Conservation (phyloP, 805 yeast species). For the Alloascoidea africana region DNA sequence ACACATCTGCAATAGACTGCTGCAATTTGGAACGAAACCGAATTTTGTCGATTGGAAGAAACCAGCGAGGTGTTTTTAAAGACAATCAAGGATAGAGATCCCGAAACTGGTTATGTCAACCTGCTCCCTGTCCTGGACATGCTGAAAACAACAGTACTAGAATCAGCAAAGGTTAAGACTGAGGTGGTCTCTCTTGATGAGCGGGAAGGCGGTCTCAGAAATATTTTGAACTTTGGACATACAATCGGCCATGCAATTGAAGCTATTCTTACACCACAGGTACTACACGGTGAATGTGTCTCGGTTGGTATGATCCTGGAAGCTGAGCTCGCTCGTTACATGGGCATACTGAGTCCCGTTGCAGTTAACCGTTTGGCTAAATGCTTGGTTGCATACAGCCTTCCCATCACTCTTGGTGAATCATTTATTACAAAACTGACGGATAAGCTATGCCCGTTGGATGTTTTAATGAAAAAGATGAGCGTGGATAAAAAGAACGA, state of each 20-base stretch:
- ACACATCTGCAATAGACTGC: conserved; percentile 47
- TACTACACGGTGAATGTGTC: conserved; percentile 98
- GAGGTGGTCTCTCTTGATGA: conserved; percentile 89
- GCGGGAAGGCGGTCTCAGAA: conserved; percentile 88
- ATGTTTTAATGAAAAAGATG: conserved; percentile 67
- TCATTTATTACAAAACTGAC: conserved; percentile 50
- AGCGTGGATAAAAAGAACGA: conserved; percentile 93
- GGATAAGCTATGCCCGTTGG: conserved; percentile 63
- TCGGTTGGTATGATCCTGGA: conserved; percentile 90
- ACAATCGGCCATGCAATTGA: conserved; percentile 97
- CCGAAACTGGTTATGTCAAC: conserved; percentile 35
- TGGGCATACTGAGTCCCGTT: conserved; percentile 79
- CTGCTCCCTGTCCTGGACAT: conserved; percentile 57
- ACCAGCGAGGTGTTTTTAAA: conserved; percentile 56
- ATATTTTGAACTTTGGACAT: conserved; percentile 89
- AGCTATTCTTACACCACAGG: conserved; percentile 93
- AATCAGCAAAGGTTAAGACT: conserved; percentile 83
- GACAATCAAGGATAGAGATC: conserved; percentile 37
- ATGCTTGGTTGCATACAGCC: conserved; percentile 70
- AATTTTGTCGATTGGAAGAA: conserved; percentile 71
- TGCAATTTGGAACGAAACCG: conserved; percentile 89
- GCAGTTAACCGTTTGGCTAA: conserved; percentile 85
- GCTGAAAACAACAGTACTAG: conserved; percentile 63
- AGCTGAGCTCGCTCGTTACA: conserved; percentile 87
- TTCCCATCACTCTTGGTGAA: conserved; percentile 72